A percentile compares a stretch with the other conserved stretches of the same genome.
Evolutionary conservation across 129 eudicot species (phyloP).

Genomic region (Centrapalus pauciflorus): DNA sequence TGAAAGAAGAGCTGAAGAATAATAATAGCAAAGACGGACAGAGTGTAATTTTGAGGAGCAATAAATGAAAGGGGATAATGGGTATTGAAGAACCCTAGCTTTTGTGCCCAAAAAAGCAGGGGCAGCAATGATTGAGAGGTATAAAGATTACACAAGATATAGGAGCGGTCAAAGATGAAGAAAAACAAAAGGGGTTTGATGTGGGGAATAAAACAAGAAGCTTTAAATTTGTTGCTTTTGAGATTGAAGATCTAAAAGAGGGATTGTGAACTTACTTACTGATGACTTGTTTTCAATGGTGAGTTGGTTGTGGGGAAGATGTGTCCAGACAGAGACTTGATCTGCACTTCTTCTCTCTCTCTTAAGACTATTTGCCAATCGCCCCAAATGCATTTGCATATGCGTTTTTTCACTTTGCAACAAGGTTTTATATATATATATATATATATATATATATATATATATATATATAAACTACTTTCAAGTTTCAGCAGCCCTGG

Average conservation of each 20-base stretch:
- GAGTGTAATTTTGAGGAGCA: constrained; percentile 17
- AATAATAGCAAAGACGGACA: constrained; percentile 10
- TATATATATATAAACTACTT: too few species aligned
- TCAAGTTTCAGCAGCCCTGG: constrained; percentile 14
- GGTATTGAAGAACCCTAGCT: constrained; percentile 26
- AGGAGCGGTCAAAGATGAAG: constrained; percentile 28
- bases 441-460: too few species aligned
- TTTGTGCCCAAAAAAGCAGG: constrained; percentile 34
- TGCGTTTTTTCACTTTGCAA: neutral
- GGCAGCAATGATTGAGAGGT: constrained; percentile 33
- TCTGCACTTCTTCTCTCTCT: neutral
- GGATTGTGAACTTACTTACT: constrained; percentile 16
- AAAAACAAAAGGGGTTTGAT: constrained; percentile 31
- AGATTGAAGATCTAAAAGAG: constrained; percentile 29
- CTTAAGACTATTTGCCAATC: constrained; percentile 24
- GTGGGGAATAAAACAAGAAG: constrained; percentile 27
- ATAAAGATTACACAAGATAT: constrained; percentile 8
- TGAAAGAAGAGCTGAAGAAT: neutral
- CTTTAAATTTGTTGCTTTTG: constrained; percentile 25
- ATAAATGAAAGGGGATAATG: constrained; percentile 17
- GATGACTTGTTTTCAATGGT: constrained; percentile 6
- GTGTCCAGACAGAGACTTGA: constrained; percentile 12
- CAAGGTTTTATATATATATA: too few species aligned
- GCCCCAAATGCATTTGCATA: constrained; percentile 20
- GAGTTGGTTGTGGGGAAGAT: constrained; percentile 1